Base-by-base conservation (phyloP, 2,329 filamentous ascomycete genomes). In the Penicillium glabrum region DNA sequence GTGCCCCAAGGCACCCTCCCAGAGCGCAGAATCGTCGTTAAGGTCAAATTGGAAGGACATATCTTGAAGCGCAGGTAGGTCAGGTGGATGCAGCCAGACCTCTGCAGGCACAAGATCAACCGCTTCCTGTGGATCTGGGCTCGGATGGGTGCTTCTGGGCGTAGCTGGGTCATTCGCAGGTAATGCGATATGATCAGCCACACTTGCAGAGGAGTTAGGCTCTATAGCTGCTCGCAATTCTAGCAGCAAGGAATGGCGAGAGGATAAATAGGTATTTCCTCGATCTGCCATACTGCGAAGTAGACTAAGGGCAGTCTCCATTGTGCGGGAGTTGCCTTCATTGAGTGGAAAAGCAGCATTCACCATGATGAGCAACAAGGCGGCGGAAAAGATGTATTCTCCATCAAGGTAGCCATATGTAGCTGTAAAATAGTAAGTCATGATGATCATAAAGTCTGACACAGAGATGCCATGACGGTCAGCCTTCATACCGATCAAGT, bases 401-500 rank as follows among this genome's bases (percentile, higher is more conserved):
- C 80, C 79, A 56, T 85, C 82, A 73, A 84, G 82, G 64, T 83
- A 85, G 24, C 82, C 82, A 61, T 82, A 84, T 0, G 82, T 84
- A 21, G 82, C 80, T 77, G 53, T 44, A 19, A 10, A 24, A 8
- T 21, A 39, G 23, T 26, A 31, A 44, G 11, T 51, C 23, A 43
- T 14, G 11, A 50, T 29, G 19, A 14, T 19, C 13, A 39, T 27
- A 7, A 16, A 19, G 3, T 8, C 37, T 8, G 23, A 21, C 16
- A 27, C 16, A 29, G 26, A 14, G n/a, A 11, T 37, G 16, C 9
- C 23, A 13, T n/a, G 33, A 23, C 19, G 5, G 26, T 11, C 33
- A 21, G 11, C 37, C 33, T 61, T 55, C 75, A 60, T 70, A 80
- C 79, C 80, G 11, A 83, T 75, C 10, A 84, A 73, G 55, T 83